Evolutionary conservation across 768 basidiomycete genomes (phyloP), one percentile per base, ranked within the genome.

Genomic region (Sarcomyxa edulis): DNA sequence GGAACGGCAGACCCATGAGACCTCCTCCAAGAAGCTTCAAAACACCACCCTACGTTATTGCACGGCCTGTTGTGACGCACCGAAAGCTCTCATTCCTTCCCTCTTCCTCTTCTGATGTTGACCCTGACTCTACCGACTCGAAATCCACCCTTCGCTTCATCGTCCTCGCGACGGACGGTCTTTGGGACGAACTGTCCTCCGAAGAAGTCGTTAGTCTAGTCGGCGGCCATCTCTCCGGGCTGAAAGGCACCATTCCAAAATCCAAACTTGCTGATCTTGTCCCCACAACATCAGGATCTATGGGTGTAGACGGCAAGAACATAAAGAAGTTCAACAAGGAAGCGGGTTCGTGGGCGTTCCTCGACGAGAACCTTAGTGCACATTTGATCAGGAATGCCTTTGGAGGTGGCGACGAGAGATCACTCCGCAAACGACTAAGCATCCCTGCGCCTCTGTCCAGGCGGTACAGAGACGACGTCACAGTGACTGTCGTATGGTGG

Each of bases 371-470:
- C 49, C 52, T 87, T 39, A 74, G 83, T 44, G 78, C 84, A 26
- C 92, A 94, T 59, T 64, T 95, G 12, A 89, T 94, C 41, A 72
- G 91, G 45, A 95, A 95, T 53, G 88, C 91, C n/a, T 78, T 93
- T 43, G 89, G 89, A n/a, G 90, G 92, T 21, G 85, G 76, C 2
- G 75, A 93, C 52, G 67, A 73, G 38, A 52, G 41, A 32, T 59
- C 60, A 35, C 66, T 94, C 42, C 71, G 78, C 35, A 69, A 64
- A 53, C 44, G 78, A 39, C 61, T 92, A 52, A 91, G 88, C 57
- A 91, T 94, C 31, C 87, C 90, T n/a, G 68, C 85, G 5, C 87
- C 88, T 11, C 60, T 76, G 46, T 80, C 89, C 19, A 69, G 91
- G 49, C 68, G 83, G 39, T 85, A 78, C 54, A 71, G 91, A 30